These are phyloP conservation scores for Conringia planisiliqua DNA, from an alignment of 345 rosid genomes.

Conservation along the genomic window DNA sequence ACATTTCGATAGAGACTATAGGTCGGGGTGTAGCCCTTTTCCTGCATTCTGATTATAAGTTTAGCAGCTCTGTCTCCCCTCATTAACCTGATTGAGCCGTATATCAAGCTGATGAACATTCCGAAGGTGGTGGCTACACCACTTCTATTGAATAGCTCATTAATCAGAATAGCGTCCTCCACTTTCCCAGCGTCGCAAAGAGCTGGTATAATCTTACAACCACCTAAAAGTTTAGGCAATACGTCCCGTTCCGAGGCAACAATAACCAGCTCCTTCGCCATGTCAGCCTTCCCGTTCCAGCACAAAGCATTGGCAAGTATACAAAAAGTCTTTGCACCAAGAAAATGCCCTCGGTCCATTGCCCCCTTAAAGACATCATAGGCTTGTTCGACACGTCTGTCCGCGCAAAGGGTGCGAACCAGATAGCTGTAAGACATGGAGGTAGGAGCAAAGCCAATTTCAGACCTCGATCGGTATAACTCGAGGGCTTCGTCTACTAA, in stretches of 20 bases:
- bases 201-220: conserved; percentile 50
- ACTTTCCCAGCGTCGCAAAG: conserved; percentile 54
- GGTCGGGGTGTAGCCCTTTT: conserved; percentile 50
- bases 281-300: conserved; percentile 57
- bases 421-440: conserved; percentile 58
- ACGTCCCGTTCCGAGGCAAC: conserved; percentile 44
- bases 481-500: conserved; percentile 70
- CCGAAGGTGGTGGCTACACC: conserved; percentile 24
- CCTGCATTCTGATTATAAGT: conserved; percentile 76
- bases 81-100: conserved; percentile 41
- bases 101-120: conserved; percentile 49
- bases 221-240: conserved; percentile 38
- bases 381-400: conserved; percentile 53
- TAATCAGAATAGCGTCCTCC: conserved; percentile 59
- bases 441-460: conserved; percentile 50
- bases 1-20: conserved; percentile 46
- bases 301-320: conserved; percentile 62
- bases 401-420: conserved; percentile 55
- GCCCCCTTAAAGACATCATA: conserved; percentile 49
- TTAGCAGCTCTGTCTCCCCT: conserved; percentile 60
- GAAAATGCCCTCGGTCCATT: conserved; percentile 54
- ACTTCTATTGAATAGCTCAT: conserved; percentile 40
- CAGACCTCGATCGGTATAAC: conserved; percentile 57
- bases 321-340: conserved; percentile 47
- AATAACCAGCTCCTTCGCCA: conserved; percentile 54